Evolutionary conservation across 192 early-diverging fungal species (phyloP).

Genomic region (Spizellomyces sp.): DNA sequence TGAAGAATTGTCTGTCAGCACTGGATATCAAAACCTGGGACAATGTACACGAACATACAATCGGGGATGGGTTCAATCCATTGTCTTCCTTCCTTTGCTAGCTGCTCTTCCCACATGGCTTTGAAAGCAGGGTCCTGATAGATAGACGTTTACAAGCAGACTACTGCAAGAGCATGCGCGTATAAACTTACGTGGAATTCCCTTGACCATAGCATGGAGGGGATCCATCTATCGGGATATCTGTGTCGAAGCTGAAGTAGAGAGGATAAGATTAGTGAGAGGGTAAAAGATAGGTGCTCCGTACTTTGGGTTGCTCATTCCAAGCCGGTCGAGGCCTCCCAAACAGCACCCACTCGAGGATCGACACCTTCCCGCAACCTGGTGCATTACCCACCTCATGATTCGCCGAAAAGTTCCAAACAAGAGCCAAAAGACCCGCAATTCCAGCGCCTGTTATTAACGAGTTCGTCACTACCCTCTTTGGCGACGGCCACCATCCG

Average conservation of each 20-base stretch:
- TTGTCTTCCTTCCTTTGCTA: conserved; percentile 52
- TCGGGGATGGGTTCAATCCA: conserved; percentile 61
- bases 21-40: not conserved
- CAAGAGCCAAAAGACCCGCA: conserved; percentile 30
- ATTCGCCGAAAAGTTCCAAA: conserved; percentile 39
- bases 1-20: not conserved
- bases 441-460: conserved; percentile 38
- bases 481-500: conserved; percentile 51
- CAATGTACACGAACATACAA: conserved; percentile 14
- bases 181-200: conserved; percentile 52
- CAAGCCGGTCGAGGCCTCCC: conserved; percentile 3
- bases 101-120: conserved; percentile 52
- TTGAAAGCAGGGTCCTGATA: conserved; percentile 48
- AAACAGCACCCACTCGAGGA: not conserved
- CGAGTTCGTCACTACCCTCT: conserved; percentile 38
- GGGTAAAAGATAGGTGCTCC: not conserved
- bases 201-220: conserved; percentile 58
- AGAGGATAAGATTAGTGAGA: not conserved
- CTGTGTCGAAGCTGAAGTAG: conserved; percentile 37
- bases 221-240: conserved; percentile 59
- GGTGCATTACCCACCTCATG: conserved; percentile 32
- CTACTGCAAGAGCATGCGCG: not conserved
- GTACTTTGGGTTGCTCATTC: not conserved
- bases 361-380: no score
- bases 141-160: not conserved